These are phyloP conservation scores for Poteriospumella lacustris DNA, from an alignment of 108 stramenopile species.

Conservation along the genomic window DNA sequence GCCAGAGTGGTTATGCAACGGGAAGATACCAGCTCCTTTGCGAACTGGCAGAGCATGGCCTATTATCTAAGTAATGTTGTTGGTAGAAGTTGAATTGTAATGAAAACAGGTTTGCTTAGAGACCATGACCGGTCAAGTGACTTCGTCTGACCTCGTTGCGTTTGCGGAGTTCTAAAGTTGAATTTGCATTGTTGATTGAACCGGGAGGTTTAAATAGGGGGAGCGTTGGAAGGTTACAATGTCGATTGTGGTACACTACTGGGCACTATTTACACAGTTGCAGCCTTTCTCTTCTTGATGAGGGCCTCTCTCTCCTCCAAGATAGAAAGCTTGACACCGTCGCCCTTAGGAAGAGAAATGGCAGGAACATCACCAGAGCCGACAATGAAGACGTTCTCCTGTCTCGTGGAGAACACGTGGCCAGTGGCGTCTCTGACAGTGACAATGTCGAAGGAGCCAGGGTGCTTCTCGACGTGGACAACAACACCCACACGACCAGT, in stretches of 20 bases:
- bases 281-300: slow-evolving; percentile 23
- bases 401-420: slow-evolving; percentile 90
- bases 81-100: too few relatives aligned
- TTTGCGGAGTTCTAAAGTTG: too few relatives aligned
- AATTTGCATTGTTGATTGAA: too few relatives aligned
- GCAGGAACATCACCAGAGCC: slow-evolving; percentile 61
- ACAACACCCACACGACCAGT: slow-evolving; percentile 91
- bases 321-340: slow-evolving; percentile 98
- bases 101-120: too few relatives aligned
- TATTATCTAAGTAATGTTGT: too few relatives aligned
- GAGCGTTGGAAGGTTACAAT: too few relatives aligned
- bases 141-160: too few relatives aligned
- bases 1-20: slow-evolving; percentile 25
- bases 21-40: slow-evolving; percentile 16
- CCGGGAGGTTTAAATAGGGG: too few relatives aligned
- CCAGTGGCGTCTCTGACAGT: slow-evolving; percentile 94
- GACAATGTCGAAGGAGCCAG: slow-evolving; percentile 94
- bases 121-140: too few relatives aligned
- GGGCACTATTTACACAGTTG: not conserved
- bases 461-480: slow-evolving; percentile 92
- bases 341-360: slow-evolving; percentile 96
- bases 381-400: slow-evolving; percentile 88
- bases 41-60: too few relatives aligned
- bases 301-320: slow-evolving; percentile 71
- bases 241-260: too few relatives aligned